These are phyloP conservation scores for Diplodia mutila DNA, from an alignment of 2,329 filamentous ascomycete genomes.

Conservation along the genomic window DNA sequence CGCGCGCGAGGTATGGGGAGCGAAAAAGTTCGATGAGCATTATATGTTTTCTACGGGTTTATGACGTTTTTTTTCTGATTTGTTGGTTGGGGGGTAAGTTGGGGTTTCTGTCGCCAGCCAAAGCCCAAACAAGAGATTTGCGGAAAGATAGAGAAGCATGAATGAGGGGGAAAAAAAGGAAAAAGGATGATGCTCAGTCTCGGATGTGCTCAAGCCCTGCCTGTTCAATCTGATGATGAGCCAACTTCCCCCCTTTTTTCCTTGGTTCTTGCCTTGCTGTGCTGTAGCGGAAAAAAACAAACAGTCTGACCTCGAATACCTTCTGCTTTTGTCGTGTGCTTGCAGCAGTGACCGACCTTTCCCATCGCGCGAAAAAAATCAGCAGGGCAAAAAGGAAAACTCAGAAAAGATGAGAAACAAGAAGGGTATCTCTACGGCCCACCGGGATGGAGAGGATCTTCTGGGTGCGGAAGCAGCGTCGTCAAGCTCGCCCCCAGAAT, in stretches of 20 bases:
- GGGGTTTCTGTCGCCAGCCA: not conserved
- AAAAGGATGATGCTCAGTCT: conserved; percentile 19
- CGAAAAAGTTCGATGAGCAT: not conserved
- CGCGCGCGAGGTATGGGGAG: not conserved
- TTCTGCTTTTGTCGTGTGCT: conserved; percentile 15
- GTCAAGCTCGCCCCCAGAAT: conserved; percentile 13
- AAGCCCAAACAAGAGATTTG: not conserved
- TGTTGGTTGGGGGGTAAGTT: not conserved
- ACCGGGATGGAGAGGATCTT: conserved; percentile 23
- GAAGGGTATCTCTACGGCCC: conserved; percentile 27
- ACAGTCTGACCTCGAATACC: not conserved
- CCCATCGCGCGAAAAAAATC: conserved; percentile 11
- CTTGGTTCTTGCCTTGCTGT: not conserved
- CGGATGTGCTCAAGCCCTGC: conserved; percentile 19
- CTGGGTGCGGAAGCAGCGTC: too few species aligned
- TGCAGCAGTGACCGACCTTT: conserved; percentile 20
- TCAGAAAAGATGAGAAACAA: conserved; percentile 22
- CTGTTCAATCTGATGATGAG: conserved; percentile 20
- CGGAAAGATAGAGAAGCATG: not conserved
- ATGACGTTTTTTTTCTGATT: not conserved
- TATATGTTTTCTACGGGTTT: not conserved
- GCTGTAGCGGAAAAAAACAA: not conserved
- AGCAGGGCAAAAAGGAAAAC: conserved; percentile 5
- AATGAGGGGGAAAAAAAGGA: not conserved
- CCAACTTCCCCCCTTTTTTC: not conserved